phyloP scores from a whole-genome alignment of 78 protist species.

The Cavenderia fasciculata region DNA sequence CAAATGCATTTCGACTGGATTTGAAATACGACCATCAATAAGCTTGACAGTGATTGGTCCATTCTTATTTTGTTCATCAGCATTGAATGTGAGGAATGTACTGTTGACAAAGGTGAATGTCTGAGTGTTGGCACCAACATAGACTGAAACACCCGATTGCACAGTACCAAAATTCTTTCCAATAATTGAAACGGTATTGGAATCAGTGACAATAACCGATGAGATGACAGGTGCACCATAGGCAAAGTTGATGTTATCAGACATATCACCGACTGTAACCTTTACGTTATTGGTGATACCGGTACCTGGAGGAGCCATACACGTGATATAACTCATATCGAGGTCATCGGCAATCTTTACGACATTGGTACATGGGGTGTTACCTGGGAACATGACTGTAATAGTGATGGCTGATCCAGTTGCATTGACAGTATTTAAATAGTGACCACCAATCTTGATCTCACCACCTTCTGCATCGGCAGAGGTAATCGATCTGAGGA shows the following conservation, averaged over 20 bases:
- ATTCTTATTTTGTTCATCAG: too few species aligned
- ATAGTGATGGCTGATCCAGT: background rate
- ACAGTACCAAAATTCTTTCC: too few species aligned
- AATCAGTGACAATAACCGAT: too few species aligned
- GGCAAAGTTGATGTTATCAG: background rate
- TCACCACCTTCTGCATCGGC: background rate
- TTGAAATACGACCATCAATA: background rate
- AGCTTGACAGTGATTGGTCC: too few species aligned
- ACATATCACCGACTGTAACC: constrained; percentile 14
- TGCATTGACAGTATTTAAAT: background rate
- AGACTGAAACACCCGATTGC: background rate
- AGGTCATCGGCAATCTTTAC: too few species aligned
- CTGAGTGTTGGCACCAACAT: background rate
- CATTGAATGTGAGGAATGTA: too few species aligned
- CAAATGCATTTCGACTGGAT: too few species aligned
- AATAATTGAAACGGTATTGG: too few species aligned
- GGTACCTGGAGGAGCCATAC: constrained; percentile 24
- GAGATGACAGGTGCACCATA: constrained; percentile 31
- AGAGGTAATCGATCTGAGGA: background rate
- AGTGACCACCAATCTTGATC: constrained; percentile 4
- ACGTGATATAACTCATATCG: too few species aligned
- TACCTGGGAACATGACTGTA: background rate
- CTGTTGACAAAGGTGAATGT: too few species aligned
- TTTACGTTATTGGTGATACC: background rate
- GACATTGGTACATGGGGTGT: background rate